Percentiles rank a stretch among this genome's conserved stretches.
Evolutionary conservation across 768 basidiomycete species (phyloP).

Genomic region (Amanita pseudoporphyria): DNA sequence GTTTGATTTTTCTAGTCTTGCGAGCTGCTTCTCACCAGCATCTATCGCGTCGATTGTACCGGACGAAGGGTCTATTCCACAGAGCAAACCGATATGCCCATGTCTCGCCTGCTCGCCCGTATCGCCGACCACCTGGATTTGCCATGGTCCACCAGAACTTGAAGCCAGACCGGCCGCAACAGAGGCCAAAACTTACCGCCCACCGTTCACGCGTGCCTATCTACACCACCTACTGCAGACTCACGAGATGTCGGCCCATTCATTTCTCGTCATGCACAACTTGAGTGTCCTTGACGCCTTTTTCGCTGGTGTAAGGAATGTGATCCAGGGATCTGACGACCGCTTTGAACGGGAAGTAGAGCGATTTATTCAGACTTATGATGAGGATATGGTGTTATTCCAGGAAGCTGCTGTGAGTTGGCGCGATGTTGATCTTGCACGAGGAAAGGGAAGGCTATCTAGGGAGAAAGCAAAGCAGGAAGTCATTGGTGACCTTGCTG

Average conservation of each 20-base stretch:
- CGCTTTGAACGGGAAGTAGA: slow-evolving; percentile 38
- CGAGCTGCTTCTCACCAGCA: slow-evolving; percentile 25
- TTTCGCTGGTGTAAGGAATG: slow-evolving; percentile 44
- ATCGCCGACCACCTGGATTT: slow-evolving; percentile 22
- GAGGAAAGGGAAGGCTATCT: slow-evolving; percentile 68
- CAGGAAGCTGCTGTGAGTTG: slow-evolving; percentile 45
- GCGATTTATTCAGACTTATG: slow-evolving; percentile 42
- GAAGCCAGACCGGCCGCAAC: slow-evolving; percentile 9
- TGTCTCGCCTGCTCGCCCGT: slow-evolving; percentile 51
- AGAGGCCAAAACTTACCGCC: slow-evolving; percentile 12
- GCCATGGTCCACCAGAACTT: slow-evolving; percentile 37
- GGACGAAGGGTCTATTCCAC: not conserved
- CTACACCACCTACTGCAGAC: slow-evolving; percentile 80
- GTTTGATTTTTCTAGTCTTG: slow-evolving; percentile 49
- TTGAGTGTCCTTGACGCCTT: slow-evolving; percentile 57
- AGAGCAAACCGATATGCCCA: slow-evolving; percentile 22
- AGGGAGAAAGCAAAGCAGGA: slow-evolving; percentile 43
- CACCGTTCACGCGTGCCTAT: slow-evolving; percentile 49
- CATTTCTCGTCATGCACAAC: slow-evolving; percentile 71
- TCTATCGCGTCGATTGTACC: not conserved
- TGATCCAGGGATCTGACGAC: slow-evolving; percentile 14
- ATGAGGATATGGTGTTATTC: slow-evolving; percentile 36
- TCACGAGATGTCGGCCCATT: slow-evolving; percentile 84
- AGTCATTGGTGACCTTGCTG: not conserved
- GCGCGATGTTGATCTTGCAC: slow-evolving; percentile 55